Conservation (phyloP, 257 asterid species). For the Cinchona pubescens region DNA sequence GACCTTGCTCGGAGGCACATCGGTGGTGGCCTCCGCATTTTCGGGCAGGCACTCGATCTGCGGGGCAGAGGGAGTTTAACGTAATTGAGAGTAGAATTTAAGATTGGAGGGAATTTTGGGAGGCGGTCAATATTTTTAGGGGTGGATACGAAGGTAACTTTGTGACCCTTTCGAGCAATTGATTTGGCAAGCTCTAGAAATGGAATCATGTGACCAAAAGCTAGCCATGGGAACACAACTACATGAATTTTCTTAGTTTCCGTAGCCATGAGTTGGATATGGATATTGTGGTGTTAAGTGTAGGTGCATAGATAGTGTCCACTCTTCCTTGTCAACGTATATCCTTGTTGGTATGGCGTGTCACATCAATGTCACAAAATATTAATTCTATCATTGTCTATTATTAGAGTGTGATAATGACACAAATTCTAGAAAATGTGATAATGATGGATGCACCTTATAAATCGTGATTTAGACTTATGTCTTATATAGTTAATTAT, state of each 20-base stretch:
- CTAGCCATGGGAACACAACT: slow-evolving; percentile 38
- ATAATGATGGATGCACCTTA: too few species aligned
- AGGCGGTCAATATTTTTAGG: slow-evolving; percentile 34
- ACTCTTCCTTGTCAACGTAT: too few species aligned
- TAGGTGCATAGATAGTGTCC: too few species aligned
- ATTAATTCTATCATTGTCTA: too few species aligned
- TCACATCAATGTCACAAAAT: too few species aligned
- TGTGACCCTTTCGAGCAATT: slow-evolving; percentile 38
- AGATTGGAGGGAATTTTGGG: slow-evolving; percentile 24
- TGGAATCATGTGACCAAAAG: slow-evolving; percentile 38
- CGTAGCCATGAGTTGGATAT: not conserved
- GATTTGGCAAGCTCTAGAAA: slow-evolving; percentile 34
- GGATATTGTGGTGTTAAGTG: too few species aligned
- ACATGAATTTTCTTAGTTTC: slow-evolving; percentile 25
- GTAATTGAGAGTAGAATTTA: slow-evolving; percentile 11
- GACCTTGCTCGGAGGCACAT: slow-evolving; percentile 13
- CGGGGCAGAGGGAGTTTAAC: slow-evolving; percentile 25
- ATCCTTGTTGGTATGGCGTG: too few species aligned
- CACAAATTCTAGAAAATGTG: too few species aligned
- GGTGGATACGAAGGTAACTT: slow-evolving; percentile 27
- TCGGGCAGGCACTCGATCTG: slow-evolving; percentile 17
- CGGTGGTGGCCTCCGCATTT: slow-evolving; percentile 37
- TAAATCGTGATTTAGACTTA: too few species aligned
- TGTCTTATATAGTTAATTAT: too few species aligned
- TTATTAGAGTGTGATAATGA: too few species aligned